Evolutionary conservation across 2,329 filamentous ascomycete species (phyloP), one percentile per base, ranked within the genome.

Genomic region (Bipolaris gigantea): DNA sequence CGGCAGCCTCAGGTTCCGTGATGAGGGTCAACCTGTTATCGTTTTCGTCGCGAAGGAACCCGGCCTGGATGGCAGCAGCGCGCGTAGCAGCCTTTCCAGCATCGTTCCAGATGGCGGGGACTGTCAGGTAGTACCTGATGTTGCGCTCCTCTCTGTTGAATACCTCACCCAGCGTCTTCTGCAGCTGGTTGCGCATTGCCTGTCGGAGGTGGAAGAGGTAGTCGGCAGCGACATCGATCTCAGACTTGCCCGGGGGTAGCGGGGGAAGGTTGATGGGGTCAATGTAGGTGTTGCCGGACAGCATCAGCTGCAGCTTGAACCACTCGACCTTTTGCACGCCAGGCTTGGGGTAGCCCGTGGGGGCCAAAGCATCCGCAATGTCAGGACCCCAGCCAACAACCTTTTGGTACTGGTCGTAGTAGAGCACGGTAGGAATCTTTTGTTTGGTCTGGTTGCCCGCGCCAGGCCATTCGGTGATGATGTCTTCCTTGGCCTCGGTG

Each of bases 71-170:
- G 62, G 94, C 94, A 21, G 94, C 94, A 15, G 92, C 90, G 79
- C 94, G 87, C 13, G 94, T 97, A 35, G 94, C 94, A 53, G 94
- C 94, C 79, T 99, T 99, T 66, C 92, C 94, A 41, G 94, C 93
- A 79, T 97, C 94, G 75, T 97, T 97, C 94, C 94, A 97, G 66
- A 99, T 97, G 65, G 94, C 94, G 18, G 94, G 94, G n/a, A 99
- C 94, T 2, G 94, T 99, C 66, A 99, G 81, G 76, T 97, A 97
- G 78, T 97, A 97, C 66, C 91, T 86, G 67, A 97, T 99, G 76
- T 97, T 97, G 69, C 93, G 89, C 80, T 97, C 94, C 79, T 97
- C 94, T 76, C 94, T 84, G 77, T 95, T 96, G 77, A 97, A 99
- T 0, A 99, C 94, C 73, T 97, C 94, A 50, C 94, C 94, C 27